Percentiles rank a stretch among this genome's conserved stretches.
Evolutionary conservation across 805 yeast genomes (phyloP).

Genomic region (Myxozyma nipponensis): DNA sequence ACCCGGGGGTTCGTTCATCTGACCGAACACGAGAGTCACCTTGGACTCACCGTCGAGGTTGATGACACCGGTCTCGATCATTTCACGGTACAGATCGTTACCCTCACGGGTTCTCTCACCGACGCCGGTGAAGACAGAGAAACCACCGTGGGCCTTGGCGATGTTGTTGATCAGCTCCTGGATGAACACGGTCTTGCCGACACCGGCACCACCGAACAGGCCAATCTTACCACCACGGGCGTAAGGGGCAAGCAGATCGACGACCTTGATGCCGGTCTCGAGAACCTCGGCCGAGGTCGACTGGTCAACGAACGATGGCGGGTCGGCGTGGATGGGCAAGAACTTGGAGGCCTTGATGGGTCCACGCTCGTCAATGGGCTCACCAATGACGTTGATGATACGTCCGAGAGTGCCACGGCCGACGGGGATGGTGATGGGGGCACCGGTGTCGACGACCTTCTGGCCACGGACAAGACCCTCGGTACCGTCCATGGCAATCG

Average conservation of each 20-base stretch:
- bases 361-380: constrained; percentile 99
- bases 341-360: constrained; percentile 88
- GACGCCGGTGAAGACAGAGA: constrained; percentile 99
- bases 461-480: constrained; percentile 99
- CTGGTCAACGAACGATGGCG: constrained; percentile 94
- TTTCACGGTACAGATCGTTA: constrained; percentile 99
- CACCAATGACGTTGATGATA: constrained; percentile 96
- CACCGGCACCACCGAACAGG: constrained; percentile 99
- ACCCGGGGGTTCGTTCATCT: constrained; percentile 99
- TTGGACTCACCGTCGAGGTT: constrained; percentile 99
- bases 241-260: constrained; percentile 97
- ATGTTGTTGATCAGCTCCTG: constrained; percentile 99
- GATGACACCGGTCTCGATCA: constrained; percentile 99
- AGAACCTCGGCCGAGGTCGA: constrained; percentile 96
- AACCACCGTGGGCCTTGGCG: constrained; percentile 99
- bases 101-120: constrained; percentile 99
- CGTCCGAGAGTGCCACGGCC: constrained; percentile 99
- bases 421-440: constrained; percentile 98
- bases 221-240: constrained; percentile 99
- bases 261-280: constrained; percentile 99
- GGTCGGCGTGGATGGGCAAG: constrained; percentile 98
- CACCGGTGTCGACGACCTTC: constrained; percentile 87
- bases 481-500: constrained; percentile 99
- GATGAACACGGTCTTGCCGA: constrained; percentile 99
- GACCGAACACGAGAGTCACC: constrained; percentile 99